These are phyloP conservation scores for Ploettnerulaceae sp. DNA, from an alignment of 2,329 filamentous ascomycete genomes.

Conservation along the genomic window DNA sequence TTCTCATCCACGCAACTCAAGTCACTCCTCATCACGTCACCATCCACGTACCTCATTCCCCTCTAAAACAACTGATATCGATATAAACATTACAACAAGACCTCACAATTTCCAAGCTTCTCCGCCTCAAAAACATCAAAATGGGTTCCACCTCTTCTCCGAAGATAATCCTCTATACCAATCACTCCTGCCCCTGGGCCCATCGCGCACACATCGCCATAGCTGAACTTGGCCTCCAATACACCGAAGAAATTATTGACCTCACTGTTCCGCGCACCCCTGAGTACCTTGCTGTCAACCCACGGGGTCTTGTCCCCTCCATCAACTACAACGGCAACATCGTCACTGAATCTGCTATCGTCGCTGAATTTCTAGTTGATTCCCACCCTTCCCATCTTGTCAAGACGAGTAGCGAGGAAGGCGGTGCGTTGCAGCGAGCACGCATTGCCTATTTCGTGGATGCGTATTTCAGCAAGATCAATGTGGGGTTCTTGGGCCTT, in stretches of 20 bases:
- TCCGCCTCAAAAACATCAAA: conserved; percentile 3
- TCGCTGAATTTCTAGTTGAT: conserved; percentile 68
- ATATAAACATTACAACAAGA: background rate
- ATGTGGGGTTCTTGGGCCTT: conserved; percentile 44
- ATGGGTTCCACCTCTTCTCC: conserved; percentile 22
- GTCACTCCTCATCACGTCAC: too few species aligned
- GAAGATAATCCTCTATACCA: conserved; percentile 63
- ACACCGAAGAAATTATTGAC: conserved; percentile 70
- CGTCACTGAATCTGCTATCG: conserved; percentile 67
- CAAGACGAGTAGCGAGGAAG: conserved; percentile 47
- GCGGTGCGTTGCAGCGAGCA: conserved; percentile 58
- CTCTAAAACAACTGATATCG: background rate
- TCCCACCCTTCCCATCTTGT: conserved; percentile 62
- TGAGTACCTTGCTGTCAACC: conserved; percentile 74
- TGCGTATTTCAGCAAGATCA: conserved; percentile 60
- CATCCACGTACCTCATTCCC: too few species aligned
- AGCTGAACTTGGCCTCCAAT: conserved; percentile 59
- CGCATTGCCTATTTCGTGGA: conserved; percentile 69
- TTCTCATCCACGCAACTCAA: too few species aligned
- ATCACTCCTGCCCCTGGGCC: conserved; percentile 65
- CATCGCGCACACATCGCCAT: conserved; percentile 72
- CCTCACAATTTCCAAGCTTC: background rate
- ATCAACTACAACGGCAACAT: conserved; percentile 63
- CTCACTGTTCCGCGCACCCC: conserved; percentile 61
- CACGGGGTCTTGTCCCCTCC: conserved; percentile 70